Evolutionary conservation across 139 green algal genomes (phyloP), one percentile per base, ranked within the genome.

Genomic region (Chlorella vulgaris): DNA sequence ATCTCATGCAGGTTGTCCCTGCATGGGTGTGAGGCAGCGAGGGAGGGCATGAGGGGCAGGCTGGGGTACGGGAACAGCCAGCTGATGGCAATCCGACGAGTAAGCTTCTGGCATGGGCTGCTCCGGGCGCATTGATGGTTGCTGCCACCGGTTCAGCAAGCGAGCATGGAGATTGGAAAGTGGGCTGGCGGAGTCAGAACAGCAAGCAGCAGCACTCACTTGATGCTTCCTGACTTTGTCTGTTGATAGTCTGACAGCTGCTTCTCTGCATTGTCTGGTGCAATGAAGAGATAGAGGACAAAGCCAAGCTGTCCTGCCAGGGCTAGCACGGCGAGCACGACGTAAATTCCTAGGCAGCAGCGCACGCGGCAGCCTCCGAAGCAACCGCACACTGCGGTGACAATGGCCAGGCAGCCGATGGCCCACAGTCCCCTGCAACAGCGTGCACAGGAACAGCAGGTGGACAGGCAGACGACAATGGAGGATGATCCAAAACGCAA

Each of bases 201-300:
- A n/a, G n/a, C n/a, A 69, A 15, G 22, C 28, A 69, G 13, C 26
- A 28, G n/a, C n/a, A 33, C 76, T 75, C 47, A 82, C 76, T 82
- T 74, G 63, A 75, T 65, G 29, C 36, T 15, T 0, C 15, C 60
- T 28, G 39, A 29, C 5, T 63, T 51, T 0, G 58, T 68, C 4
- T 39, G 28, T 28, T 80, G 74, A 38, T 78, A 79, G 38, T 50
- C 69, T 29, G 68, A 13, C 29, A 84, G 35, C 42, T 74, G 60
- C 21, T 68, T 4, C 28, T 80, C 77, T 0, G 83, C 83, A 24
- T 84, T 15, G 19, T 38, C 66, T 2, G 83, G 83, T 24, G 69
- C 83, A 43, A 87, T 84, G 53, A 87, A 81, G 2, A 87, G 77
- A 47, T 87, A 87, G 28, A 83, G 39, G 7, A 80, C 39, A 13